Evolutionary conservation across 2,329 filamentous ascomycete genomes (phyloP), one percentile per base, ranked within the genome.

Genomic region (Aspergillus sergii): DNA sequence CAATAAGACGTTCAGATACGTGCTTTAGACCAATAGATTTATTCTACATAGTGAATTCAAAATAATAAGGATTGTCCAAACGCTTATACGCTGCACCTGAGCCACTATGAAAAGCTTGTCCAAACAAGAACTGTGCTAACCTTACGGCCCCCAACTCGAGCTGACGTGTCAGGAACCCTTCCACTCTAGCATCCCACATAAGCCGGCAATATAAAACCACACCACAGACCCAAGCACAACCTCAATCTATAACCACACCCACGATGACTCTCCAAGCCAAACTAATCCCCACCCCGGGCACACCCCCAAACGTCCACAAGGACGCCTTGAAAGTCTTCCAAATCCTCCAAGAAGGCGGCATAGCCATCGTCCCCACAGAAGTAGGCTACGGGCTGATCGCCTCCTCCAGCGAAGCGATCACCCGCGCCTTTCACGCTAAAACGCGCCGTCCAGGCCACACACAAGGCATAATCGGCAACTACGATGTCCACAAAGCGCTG

Each of bases 1-100:
- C 54, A 86, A 86, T 62, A 82, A 79, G 68, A 83, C 79, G 0
- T 86, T 86, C 66, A 77, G 84, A 69, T 86, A 86, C 68, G 81
- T 81, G 11, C 68, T 86, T 36, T 36, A 36, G 34, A 36, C 34
- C 16, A 36, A 36, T 16, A 7, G 1, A 16, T 36, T 16, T 28
- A 28, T 1, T 36, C 0, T 36, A 36, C 1, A 36, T 36, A 5
- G 16, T 16, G 34, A 36, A 36, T 8, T 6, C 6, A 16, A 36
- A 36, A 36, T 14, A 3, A 36, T 0, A 36, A 16, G 7, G 14
- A 7, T 36, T 16, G 8, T 16, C 0, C 34, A 16, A 16, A 7
- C 34, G 34, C 34, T 23, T 28, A 23, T 21, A 21, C 1, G 26
- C 19, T 28, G 21, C 21, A 46, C 21, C 5, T 2, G 3, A 14